phyloP scores from a whole-genome alignment of 495 filamentous ascomycete genomes.

The Pyrenopolyporus hunteri region DNA sequence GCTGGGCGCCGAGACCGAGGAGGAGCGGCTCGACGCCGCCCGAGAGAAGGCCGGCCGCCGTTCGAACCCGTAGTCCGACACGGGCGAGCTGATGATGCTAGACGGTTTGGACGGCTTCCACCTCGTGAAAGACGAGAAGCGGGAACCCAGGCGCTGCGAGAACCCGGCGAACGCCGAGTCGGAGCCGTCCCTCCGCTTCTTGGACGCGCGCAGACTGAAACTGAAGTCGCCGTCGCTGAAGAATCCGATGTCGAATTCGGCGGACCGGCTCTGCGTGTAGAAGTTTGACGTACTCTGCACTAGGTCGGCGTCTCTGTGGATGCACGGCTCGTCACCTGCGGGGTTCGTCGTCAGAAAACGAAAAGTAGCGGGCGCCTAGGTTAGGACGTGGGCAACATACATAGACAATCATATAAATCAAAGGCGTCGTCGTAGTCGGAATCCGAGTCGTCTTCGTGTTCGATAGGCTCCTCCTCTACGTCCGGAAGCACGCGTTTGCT shows the following conservation, averaged over 20 bases:
- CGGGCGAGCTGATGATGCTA: constrained; percentile 53
- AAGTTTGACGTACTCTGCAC: constrained; percentile 48
- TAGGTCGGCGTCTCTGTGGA: constrained; percentile 46
- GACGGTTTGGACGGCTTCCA: constrained; percentile 65
- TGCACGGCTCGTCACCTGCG: constrained; percentile 54
- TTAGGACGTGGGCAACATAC: constrained; percentile 45
- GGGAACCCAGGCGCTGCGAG: constrained; percentile 69
- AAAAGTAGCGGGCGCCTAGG: too few species aligned
- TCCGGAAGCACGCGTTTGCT: constrained; percentile 59
- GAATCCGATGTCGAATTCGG: constrained; percentile 67
- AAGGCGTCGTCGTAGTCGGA: constrained; percentile 40
- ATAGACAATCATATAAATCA: constrained; percentile 58
- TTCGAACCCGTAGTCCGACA: constrained; percentile 55
- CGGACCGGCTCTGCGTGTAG: constrained; percentile 38
- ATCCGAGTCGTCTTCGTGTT: constrained; percentile 63
- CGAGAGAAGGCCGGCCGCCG: constrained; percentile 49
- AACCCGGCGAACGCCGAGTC: constrained; percentile 68
- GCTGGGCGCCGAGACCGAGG: constrained; percentile 68
- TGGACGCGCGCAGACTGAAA: constrained; percentile 54
- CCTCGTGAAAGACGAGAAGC: constrained; percentile 74
- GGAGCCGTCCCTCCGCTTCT: constrained; percentile 64
- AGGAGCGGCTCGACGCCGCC: constrained; percentile 69
- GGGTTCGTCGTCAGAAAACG: constrained; percentile 14
- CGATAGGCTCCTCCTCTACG: constrained; percentile 60
- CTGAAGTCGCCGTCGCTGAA: constrained; percentile 65